Evolutionary conservation across 768 basidiomycete species (phyloP), one percentile per base, ranked within the genome.

Genomic region (Mycena olivaceomarginata): DNA sequence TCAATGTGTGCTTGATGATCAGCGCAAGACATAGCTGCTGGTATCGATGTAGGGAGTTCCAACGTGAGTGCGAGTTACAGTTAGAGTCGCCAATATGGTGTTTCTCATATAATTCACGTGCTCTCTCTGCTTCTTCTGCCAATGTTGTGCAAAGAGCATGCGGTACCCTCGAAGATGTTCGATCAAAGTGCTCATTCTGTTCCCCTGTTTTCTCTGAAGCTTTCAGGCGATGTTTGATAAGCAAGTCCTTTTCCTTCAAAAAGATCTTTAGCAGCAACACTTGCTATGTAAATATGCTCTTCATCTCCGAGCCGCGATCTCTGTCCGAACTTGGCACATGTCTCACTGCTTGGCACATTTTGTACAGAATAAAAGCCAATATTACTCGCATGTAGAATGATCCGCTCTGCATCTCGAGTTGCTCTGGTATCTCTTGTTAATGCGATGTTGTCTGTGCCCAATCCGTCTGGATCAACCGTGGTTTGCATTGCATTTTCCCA

Each of bases 61-160:
- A 60, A 18, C 12, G 37, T 31, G 59, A 40, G 6, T 6, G 6
- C 8, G 13, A 16, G 59, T 16, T 3, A 31, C 31, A 59, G 15
- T 25, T 18, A 16, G 16, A 48, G 15, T 48, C 11, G 1, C 3
- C 46, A 48, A 13, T 7, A n/a, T n/a, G n/a, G 18, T n/a, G 5
- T 60, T 20, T 13, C 20, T 60, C 59, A 60, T 60, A 60, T 15
- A 39, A 60, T 73, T 53, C 25, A 12, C 16, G 45, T 57, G 67
- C 60, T 41, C 51, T 37, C 60, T 71, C 31, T 4, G 59, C 65
- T 31, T 77, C 72, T 4, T 81, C 76, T 15, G 63, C 46, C 48
- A 81, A 53, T 15, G 77, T 57, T 48, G 72, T 65, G 73, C 75
- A 78, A 46, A 71, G 6, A 4, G 70, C 70, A 40, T 63, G 59